Percentiles rank a stretch among this genome's conserved stretches.
These are phyloP conservation scores for Boechera divaricarpa DNA, from an alignment of 345 rosid species.

Conservation along the genomic window DNA sequence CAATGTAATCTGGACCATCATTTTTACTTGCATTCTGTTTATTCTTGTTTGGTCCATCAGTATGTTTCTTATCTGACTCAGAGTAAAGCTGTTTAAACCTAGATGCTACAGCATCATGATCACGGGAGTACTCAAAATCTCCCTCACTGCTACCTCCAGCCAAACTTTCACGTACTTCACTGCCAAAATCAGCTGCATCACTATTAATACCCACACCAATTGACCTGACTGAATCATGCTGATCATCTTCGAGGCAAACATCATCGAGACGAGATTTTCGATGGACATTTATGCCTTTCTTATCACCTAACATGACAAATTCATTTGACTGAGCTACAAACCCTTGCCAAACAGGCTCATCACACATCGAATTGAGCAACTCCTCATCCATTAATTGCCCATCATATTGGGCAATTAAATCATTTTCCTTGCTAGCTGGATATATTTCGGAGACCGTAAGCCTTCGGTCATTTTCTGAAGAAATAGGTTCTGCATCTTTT, in stretches of 20 bases:
- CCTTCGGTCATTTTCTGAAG: conserved; percentile 80
- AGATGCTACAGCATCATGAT: conserved; percentile 63
- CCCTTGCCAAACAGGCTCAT: conserved; percentile 97
- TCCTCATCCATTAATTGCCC: conserved; percentile 90
- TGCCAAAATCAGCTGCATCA: conserved; percentile 93
- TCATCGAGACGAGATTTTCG: conserved; percentile 70
- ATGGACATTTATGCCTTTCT: conserved; percentile 53
- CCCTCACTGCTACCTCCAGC: conserved; percentile 96
- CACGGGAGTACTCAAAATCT: conserved; percentile 74
- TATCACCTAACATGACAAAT: conserved; percentile 67
- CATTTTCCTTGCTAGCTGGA: conserved; percentile 60
- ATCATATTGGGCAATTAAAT: conserved; percentile 75
- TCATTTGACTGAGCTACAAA: conserved; percentile 90
- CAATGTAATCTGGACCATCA: conserved; percentile 49
- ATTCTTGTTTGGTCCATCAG: conserved; percentile 53
- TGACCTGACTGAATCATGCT: conserved; percentile 91
- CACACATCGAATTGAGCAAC: conserved; percentile 73
- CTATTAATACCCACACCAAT: conserved; percentile 97
- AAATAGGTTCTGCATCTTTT: conserved; percentile 68
- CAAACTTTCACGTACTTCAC: conserved; percentile 88
- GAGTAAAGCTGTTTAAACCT: conserved; percentile 55
- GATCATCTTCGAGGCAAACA: conserved; percentile 81
- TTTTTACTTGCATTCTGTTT: conserved; percentile 57
- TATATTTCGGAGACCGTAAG: conserved; percentile 71
- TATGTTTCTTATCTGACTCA: conserved; percentile 61